Conservation (phyloP, 768 basidiomycete genomes). For the Agaricus sinodeliciosus region DNA sequence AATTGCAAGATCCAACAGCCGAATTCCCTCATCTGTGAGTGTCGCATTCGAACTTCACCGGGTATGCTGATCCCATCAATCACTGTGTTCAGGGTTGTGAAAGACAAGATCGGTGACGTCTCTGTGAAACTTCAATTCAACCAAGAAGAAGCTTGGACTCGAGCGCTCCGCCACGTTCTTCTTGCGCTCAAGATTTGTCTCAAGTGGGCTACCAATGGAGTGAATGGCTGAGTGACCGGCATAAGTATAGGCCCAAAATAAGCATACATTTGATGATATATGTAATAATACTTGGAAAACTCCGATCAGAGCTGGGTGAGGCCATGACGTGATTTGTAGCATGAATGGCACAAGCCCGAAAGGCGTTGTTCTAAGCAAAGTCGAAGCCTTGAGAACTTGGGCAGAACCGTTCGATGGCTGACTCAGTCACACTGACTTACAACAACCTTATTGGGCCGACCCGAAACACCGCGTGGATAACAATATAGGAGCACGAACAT, state of each 20-base stretch:
- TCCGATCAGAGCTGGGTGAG: neutral
- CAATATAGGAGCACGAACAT: neutral
- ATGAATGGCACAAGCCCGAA: constrained; percentile 12
- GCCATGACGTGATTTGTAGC: constrained; percentile 21
- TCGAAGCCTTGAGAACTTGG: neutral
- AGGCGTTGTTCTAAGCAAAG: neutral
- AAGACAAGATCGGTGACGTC: constrained; percentile 94
- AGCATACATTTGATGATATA: neutral
- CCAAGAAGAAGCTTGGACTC: constrained; percentile 94
- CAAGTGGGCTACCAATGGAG: constrained; percentile 80
- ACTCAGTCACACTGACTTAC: neutral
- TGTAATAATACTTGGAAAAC: neutral
- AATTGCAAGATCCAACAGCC: constrained; percentile 59
- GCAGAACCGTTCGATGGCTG: neutral
- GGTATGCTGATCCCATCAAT: constrained; percentile 1
- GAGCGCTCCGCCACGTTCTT: constrained; percentile 85
- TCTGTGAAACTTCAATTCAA: constrained; percentile 93
- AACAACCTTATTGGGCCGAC: constrained; percentile 13
- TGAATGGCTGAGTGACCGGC: constrained; percentile 42
- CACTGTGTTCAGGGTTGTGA: constrained; percentile 54
- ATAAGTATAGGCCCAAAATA: neutral
- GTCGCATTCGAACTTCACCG: neutral
- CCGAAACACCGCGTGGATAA: constrained; percentile 16
- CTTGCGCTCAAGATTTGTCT: constrained; percentile 83
- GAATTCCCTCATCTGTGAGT: constrained; percentile 88